Conservation (phyloP, 148 eudicot species). For the Spergularia bocconei region DNA sequence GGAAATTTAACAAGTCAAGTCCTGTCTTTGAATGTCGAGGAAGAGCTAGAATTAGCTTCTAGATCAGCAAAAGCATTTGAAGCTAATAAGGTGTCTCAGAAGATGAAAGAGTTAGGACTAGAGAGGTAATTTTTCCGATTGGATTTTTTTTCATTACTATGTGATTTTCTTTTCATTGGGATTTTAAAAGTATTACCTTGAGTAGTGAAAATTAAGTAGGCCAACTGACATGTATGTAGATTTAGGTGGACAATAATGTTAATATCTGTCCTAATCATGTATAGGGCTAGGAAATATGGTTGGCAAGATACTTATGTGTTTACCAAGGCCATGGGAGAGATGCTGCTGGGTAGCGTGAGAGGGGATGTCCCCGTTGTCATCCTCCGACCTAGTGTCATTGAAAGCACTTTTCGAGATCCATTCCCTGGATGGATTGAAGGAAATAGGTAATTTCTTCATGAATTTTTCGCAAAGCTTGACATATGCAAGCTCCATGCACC, state of each 20-base stretch:
- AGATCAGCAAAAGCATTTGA: conserved; percentile 41
- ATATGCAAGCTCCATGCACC: not conserved
- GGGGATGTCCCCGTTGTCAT: conserved; percentile 87
- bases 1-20: conserved; percentile 30
- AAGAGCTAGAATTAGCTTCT: conserved; percentile 65
- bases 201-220: not conserved
- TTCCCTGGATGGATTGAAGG: conserved; percentile 99
- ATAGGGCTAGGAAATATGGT: conserved; percentile 80
- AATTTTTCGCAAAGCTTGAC: not conserved
- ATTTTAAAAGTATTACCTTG: not conserved
- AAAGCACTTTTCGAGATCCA: conserved; percentile 89
- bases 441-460: conserved; percentile 53
- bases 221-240: not conserved
- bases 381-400: conserved; percentile 91
- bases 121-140: conserved; percentile 49
- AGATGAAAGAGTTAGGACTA: conserved; percentile 77
- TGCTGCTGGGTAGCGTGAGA: conserved; percentile 71
- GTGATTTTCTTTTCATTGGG: not conserved
- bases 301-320: conserved; percentile 99
- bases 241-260: not conserved
- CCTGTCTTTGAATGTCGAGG: conserved; percentile 60
- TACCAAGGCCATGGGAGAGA: conserved; percentile 99
- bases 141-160: not conserved
- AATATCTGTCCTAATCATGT: not conserved
- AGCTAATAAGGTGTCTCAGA: conserved; percentile 41